phyloP scores from a whole-genome alignment of 2,329 filamentous ascomycete species.

The Cladosporium austrohemisphaericum region DNA sequence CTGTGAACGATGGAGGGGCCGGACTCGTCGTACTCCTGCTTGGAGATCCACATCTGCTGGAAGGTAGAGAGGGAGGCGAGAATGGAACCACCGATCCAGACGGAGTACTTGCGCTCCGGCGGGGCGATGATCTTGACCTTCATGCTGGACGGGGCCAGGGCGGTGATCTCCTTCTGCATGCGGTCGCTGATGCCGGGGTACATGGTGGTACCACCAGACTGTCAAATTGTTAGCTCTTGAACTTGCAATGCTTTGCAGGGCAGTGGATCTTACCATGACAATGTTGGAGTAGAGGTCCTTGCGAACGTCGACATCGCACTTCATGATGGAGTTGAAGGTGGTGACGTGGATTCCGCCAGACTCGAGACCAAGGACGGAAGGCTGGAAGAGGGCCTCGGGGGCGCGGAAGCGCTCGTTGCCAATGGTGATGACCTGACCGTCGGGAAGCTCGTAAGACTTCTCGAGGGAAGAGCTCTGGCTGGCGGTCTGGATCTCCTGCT shows the following conservation, averaged over 20 bases:
- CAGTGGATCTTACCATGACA: slow-evolving; percentile 78
- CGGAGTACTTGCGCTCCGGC: slow-evolving; percentile 99
- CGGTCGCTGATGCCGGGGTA: slow-evolving; percentile 99
- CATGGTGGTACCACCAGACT: slow-evolving; percentile 99
- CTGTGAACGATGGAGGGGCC: slow-evolving; percentile 98
- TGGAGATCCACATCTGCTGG: slow-evolving; percentile 99
- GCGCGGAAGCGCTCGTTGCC: slow-evolving; percentile 99
- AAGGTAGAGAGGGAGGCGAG: slow-evolving; percentile 98
- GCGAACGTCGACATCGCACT: slow-evolving; percentile 99
- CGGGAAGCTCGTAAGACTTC: slow-evolving; percentile 99
- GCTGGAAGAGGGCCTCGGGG: slow-evolving; percentile 99
- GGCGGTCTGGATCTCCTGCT: slow-evolving; percentile 99
- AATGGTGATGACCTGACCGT: slow-evolving; percentile 99
- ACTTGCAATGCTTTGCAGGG: neutral
- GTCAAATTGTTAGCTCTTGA: slow-evolving; percentile 16
- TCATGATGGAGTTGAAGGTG: slow-evolving; percentile 99
- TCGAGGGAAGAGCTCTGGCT: slow-evolving; percentile 97
- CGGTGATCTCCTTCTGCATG: slow-evolving; percentile 99
- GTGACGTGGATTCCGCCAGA: slow-evolving; percentile 98
- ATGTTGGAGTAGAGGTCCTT: slow-evolving; percentile 99
- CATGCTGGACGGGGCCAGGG: slow-evolving; percentile 98
- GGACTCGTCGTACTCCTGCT: slow-evolving; percentile 99
- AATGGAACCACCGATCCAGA: slow-evolving; percentile 99
- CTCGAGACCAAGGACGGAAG: slow-evolving; percentile 95
- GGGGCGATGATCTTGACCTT: slow-evolving; percentile 99